A percentile compares a stretch with the other conserved stretches of the same genome.
Evolutionary conservation across 2,329 filamentous ascomycete species (phyloP).

Genomic region (Fonsecaea pedrosoi): DNA sequence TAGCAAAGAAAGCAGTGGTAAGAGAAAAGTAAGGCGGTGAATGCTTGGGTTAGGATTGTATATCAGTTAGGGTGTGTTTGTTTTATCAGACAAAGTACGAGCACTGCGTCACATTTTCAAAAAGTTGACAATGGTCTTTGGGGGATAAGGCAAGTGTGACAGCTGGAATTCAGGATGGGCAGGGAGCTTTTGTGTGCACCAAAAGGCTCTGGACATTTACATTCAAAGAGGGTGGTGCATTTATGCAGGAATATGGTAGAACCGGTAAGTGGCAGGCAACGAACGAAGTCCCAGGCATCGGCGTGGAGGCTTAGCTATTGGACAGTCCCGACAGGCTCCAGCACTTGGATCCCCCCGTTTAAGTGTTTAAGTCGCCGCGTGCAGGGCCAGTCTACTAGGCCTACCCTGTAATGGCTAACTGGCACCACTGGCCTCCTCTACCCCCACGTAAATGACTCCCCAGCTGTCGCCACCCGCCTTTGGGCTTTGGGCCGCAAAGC

Average conservation of each 20-base stretch:
- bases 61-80: background rate
- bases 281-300: constrained; percentile 9
- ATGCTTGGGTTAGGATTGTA: background rate
- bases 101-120: background rate
- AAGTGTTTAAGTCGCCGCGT: background rate
- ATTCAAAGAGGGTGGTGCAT: background rate
- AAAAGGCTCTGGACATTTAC: background rate
- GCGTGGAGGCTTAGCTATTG: constrained; percentile 7
- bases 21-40: constrained; percentile 2
- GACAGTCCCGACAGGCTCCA: constrained; percentile 1
- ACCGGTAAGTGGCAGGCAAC: constrained; percentile 9
- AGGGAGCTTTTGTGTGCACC: constrained; percentile 3
- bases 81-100: background rate
- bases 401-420: background rate
- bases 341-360: background rate
- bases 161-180: background rate
- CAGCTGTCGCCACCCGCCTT: constrained; percentile 5
- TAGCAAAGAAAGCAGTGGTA: background rate
- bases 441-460: constrained; percentile 8
- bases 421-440: background rate
- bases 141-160: background rate
- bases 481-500: constrained; percentile 7
- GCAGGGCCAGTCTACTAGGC: background rate
- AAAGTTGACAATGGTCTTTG: background rate
- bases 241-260: constrained; percentile 7